A percentile compares a stretch with the other conserved stretches of the same genome.
These are phyloP conservation scores for Botrytis aclada DNA, from an alignment of 2,329 filamentous ascomycete genomes.

Conservation along the genomic window DNA sequence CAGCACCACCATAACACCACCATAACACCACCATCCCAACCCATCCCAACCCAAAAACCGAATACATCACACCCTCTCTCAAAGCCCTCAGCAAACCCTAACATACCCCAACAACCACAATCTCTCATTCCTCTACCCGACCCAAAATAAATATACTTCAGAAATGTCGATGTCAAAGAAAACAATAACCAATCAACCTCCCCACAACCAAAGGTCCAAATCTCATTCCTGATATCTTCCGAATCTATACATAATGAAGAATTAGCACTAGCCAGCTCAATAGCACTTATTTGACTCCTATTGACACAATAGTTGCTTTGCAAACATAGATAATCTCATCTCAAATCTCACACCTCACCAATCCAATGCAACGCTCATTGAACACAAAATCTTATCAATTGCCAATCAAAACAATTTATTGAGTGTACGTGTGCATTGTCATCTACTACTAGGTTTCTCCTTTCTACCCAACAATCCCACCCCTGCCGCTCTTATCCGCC, in stretches of 20 bases:
- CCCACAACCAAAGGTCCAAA: neutral
- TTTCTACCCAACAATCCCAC: neutral
- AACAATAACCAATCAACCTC: neutral
- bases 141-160: neutral
- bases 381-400: neutral
- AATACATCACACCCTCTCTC: neutral
- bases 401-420: neutral
- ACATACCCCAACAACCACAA: neutral
- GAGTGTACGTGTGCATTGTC: slow-evolving; percentile 4
- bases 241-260: neutral
- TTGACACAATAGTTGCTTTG: neutral
- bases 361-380: neutral
- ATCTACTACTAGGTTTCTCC: neutral
- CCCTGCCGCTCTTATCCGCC: neutral
- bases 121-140: neutral
- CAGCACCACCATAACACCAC: neutral
- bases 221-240: neutral
- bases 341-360: neutral
- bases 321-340: neutral
- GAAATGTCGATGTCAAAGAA: neutral
- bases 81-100: neutral
- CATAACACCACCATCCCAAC: rapidly evolving
- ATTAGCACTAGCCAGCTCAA: neutral
- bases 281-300: neutral
- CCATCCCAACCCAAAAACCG: neutral